A percentile compares a stretch with the other conserved stretches of the same genome.
Conservation (phyloP, 2,329 filamentous ascomycete species). For the Fusarium hostae region DNA sequence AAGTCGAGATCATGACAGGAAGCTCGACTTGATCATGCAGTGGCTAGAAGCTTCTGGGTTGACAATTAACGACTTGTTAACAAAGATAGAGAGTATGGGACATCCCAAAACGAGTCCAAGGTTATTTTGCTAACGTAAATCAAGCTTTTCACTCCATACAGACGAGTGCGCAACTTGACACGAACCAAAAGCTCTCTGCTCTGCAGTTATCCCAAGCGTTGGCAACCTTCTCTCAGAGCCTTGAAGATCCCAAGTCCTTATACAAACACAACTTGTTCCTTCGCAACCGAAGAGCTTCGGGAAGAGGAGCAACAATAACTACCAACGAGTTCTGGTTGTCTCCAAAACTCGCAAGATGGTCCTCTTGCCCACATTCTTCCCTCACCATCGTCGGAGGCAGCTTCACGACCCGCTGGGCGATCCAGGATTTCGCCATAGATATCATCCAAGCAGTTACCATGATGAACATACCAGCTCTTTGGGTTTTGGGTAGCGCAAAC, state of each 20-base stretch:
- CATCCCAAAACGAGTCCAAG: rapidly evolving
- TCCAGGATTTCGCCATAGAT: constrained; percentile 6
- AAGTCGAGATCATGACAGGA: not conserved
- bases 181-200: constrained; percentile 7
- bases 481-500: not conserved
- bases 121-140: rapidly evolving
- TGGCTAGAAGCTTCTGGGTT: not conserved
- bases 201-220: constrained; percentile 3
- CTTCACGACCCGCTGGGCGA: not conserved
- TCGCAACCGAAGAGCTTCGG: not conserved
- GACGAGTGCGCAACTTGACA: constrained; percentile 4
- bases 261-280: not conserved
- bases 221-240: not conserved
- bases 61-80: not conserved
- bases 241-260: not conserved
- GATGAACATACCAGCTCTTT: not conserved
- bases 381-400: not conserved
- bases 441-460: not conserved
- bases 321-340: constrained; percentile 28
- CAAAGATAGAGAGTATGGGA: not conserved
- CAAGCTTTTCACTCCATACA: not conserved
- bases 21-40: not conserved
- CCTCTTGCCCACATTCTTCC: not conserved
- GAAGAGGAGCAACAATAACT: rapidly evolving
- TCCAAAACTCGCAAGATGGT: not conserved